Conservation (phyloP, 176 grass and related monocot genomes). For the Thalia dealbata region DNA sequence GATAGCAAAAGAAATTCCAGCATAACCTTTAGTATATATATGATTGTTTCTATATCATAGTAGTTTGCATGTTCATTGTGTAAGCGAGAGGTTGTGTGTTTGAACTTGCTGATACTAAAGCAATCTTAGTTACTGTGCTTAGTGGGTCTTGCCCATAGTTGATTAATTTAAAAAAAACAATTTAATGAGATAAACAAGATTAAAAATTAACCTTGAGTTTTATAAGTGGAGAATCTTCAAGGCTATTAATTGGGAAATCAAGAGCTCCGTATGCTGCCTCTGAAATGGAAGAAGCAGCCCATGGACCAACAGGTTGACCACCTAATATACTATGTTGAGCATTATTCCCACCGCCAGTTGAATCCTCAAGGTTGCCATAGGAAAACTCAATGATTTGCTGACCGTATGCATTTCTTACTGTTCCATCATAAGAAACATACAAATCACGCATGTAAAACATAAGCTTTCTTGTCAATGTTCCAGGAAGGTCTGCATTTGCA, state of each 20-base stretch:
- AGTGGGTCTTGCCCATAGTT: no score
- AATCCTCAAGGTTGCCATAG: constrained; percentile 29
- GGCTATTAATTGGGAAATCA: constrained; percentile 58
- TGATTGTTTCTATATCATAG: no score
- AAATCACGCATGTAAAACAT: constrained; percentile 86
- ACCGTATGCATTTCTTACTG: constrained; percentile 63
- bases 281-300: constrained; percentile 77
- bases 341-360: not conserved
- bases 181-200: not conserved
- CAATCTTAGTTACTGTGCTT: no score
- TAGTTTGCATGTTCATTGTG: no score
- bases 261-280: constrained; percentile 96
- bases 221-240: constrained; percentile 71
- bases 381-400: constrained; percentile 73
- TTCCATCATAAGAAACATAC: constrained; percentile 81
- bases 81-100: no score
- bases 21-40: no score
- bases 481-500: constrained; percentile 77
- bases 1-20: no score
- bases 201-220: constrained; percentile 50
- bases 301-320: constrained; percentile 66
- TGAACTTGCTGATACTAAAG: no score
- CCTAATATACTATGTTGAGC: constrained; percentile 30
- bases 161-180: no score
- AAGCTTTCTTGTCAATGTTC: constrained; percentile 64